Evolutionary conservation across 225 moss, liverwort and hornwort species (phyloP).

Genomic region (Physcomitrium patens): DNA sequence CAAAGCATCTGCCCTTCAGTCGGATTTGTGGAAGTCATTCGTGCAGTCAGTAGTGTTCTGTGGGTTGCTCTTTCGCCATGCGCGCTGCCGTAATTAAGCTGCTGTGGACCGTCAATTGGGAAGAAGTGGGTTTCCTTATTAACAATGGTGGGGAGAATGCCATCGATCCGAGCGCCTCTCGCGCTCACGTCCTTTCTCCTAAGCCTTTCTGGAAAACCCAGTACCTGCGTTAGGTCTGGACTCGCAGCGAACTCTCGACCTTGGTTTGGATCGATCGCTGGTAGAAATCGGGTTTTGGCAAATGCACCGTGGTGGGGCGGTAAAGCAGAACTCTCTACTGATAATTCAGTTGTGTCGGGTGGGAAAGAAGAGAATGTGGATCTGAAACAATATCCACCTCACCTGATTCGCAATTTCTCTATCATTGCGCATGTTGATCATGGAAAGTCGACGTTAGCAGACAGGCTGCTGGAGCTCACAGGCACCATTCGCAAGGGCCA

Average conservation of each 20-base stretch:
- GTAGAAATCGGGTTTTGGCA: slow-evolving; percentile 9
- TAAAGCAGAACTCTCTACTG: slow-evolving; percentile 28
- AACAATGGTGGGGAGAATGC: slow-evolving; percentile 28
- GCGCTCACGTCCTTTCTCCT: slow-evolving; percentile 31
- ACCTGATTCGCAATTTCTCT: slow-evolving; percentile 83
- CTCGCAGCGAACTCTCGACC: slow-evolving; percentile 7
- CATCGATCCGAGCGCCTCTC: slow-evolving; percentile 19
- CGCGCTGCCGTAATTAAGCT: slow-evolving; percentile 17
- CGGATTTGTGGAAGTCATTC: neutral
- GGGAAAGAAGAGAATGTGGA: slow-evolving; percentile 74
- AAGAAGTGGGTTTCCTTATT: neutral
- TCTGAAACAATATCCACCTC: slow-evolving; percentile 71
- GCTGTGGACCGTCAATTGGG: slow-evolving; percentile 7
- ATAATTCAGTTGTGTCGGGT: slow-evolving; percentile 30
- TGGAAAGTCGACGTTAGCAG: slow-evolving; percentile 92
- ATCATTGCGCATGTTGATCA: slow-evolving; percentile 99
- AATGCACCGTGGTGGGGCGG: slow-evolving; percentile 19
- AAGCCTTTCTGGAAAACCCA: slow-evolving; percentile 7
- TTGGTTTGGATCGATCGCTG: slow-evolving; percentile 21
- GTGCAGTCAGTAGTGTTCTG: neutral
- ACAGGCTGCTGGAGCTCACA: slow-evolving; percentile 84
- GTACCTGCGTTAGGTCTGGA: slow-evolving; percentile 16
- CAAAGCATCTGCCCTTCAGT: neutral
- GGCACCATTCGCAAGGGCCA: slow-evolving; percentile 95
- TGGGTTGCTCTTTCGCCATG: slow-evolving; percentile 23